Conservation (phyloP, 805 yeast genomes). For the Zygosaccharomyces gambellarensis region DNA sequence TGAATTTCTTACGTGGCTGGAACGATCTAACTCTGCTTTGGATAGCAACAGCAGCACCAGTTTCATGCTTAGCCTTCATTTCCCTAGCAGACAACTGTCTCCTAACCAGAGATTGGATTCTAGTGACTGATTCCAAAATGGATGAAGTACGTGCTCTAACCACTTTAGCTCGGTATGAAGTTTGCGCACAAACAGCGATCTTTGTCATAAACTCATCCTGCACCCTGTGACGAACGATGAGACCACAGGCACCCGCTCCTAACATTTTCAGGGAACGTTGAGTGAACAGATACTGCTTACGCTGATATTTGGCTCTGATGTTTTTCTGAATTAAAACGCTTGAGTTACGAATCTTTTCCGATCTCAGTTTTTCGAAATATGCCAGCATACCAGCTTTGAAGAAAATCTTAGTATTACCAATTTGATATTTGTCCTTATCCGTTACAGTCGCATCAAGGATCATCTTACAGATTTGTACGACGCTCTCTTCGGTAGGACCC, state of each 20-base stretch:
- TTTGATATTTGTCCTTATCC: constrained; percentile 68
- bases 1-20: constrained; percentile 51
- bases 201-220: constrained; percentile 51
- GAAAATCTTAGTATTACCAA: constrained; percentile 90
- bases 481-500: constrained; percentile 47
- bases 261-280: constrained; percentile 50
- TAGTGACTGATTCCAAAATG: constrained; percentile 33
- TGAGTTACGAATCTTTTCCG: constrained; percentile 66
- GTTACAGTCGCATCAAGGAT: constrained; percentile 62
- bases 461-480: constrained; percentile 56
- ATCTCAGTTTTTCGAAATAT: constrained; percentile 75
- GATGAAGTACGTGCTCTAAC: constrained; percentile 38
- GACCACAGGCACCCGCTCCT: constrained; percentile 67
- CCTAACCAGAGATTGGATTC: constrained; percentile 50
- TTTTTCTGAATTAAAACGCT: constrained; percentile 85
- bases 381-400: constrained; percentile 97
- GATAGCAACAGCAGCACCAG: constrained; percentile 60
- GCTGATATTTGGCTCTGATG: constrained; percentile 59
- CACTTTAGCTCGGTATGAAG: constrained; percentile 50
- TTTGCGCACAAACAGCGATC: constrained; percentile 75
- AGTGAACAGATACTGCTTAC: constrained; percentile 53
- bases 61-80: constrained; percentile 46
- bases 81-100: constrained; percentile 49
- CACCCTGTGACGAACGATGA: constrained; percentile 50
- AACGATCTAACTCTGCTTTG: constrained; percentile 73